Conservation (phyloP, 75 land plant genomes). For the Cryptomeria japonica region DNA sequence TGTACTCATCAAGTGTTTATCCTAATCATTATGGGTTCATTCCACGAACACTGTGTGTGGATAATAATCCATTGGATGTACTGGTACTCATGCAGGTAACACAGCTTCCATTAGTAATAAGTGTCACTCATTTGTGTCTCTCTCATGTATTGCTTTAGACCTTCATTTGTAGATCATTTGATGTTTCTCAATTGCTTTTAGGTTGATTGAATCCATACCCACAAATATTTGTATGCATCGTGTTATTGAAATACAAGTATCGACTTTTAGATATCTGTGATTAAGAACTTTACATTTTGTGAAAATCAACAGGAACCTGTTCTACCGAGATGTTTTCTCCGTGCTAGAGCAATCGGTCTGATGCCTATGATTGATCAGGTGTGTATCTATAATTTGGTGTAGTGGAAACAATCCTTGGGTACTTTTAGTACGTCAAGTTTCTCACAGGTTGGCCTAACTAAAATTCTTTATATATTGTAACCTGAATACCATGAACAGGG, state of each 20-base stretch:
- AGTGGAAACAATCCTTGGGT: too few relatives aligned
- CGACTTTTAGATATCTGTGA: too few relatives aligned
- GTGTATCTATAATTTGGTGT: not conserved
- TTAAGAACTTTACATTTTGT: not conserved
- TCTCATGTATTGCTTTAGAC: not conserved
- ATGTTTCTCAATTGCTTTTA: not conserved
- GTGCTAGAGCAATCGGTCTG: conserved; percentile 90
- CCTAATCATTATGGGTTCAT: conserved; percentile 98
- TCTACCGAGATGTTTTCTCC: conserved; percentile 78
- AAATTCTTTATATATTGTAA: not conserved
- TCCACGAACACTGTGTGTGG: conserved; percentile 93
- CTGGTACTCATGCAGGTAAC: conserved; percentile 90
- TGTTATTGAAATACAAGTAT: not conserved
- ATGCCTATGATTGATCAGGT: conserved; percentile 99
- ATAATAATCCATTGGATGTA: conserved; percentile 93
- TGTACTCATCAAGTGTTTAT: conserved; percentile 96
- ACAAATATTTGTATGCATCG: not conserved
- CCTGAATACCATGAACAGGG: conserved; percentile 38
- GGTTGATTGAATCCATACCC: not conserved
- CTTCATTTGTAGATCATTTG: not conserved
- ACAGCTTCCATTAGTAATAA: not conserved
- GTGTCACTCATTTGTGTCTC: not conserved
- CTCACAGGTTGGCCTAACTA: not conserved
- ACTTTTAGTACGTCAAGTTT: too few relatives aligned
- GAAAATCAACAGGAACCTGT: conserved; percentile 73